A percentile compares a stretch with the other conserved stretches of the same genome.
Evolutionary conservation across 345 rosid genomes (phyloP).

Genomic region (Geranium brycei): DNA sequence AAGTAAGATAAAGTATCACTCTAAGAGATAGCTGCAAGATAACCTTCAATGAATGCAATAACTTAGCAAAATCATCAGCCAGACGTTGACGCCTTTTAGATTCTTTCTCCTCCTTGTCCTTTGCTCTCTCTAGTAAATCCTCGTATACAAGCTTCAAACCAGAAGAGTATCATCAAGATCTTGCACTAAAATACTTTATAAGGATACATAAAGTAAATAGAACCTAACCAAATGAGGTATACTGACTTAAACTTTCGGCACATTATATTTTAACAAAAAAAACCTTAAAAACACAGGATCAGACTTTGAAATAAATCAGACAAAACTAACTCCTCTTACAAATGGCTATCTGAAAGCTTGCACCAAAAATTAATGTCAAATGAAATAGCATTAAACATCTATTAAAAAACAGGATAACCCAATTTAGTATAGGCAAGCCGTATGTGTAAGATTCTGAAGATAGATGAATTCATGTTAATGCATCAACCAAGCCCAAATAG

Average conservation of each 20-base stretch:
- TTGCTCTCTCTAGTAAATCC: conserved; percentile 69
- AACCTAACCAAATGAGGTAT: neutral
- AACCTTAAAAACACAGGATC: too few species aligned
- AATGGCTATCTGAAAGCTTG: neutral
- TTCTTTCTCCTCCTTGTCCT: conserved; percentile 95
- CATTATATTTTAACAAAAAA: too few species aligned
- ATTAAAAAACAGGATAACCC: too few species aligned
- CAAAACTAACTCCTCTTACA: neutral
- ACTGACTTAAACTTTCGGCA: neutral
- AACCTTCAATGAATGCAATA: conserved; percentile 67
- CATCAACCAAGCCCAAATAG: neutral
- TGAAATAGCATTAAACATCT: too few species aligned
- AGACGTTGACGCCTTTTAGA: conserved; percentile 78
- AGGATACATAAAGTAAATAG: neutral
- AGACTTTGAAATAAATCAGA: too few species aligned
- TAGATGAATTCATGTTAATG: neutral
- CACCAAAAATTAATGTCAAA: too few species aligned
- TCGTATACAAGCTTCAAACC: conserved; percentile 62
- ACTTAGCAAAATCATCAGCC: conserved; percentile 68
- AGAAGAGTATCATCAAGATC: conserved; percentile 1
- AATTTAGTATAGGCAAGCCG: neutral
- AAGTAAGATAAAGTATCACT: neutral
- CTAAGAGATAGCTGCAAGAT: conserved; percentile 2
- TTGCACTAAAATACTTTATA: neutral
- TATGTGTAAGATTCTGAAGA: neutral